Conservation (phyloP, 2,329 filamentous ascomycete genomes). For the Dissoconium aciculare region DNA sequence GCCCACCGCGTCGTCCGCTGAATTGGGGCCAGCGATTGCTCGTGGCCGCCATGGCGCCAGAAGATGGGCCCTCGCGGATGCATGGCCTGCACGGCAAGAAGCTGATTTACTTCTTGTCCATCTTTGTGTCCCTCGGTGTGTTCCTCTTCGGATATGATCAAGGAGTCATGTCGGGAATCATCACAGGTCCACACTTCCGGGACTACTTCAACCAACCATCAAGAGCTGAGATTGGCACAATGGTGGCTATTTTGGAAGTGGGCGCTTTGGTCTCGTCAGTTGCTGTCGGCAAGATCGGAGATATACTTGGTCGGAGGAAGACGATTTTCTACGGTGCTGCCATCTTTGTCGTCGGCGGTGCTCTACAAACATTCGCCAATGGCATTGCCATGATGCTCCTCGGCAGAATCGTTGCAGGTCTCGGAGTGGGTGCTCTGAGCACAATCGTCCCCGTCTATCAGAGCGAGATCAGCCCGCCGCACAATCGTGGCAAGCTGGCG, state of each 20-base stretch:
- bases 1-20: slow-evolving; percentile 47
- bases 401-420: slow-evolving; percentile 36
- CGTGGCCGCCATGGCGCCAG: slow-evolving; percentile 70
- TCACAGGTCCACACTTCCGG: slow-evolving; percentile 71
- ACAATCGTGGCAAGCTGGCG: slow-evolving; percentile 86
- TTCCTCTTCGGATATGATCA: slow-evolving; percentile 86
- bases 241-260: slow-evolving; percentile 92
- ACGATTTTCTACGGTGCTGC: slow-evolving; percentile 90
- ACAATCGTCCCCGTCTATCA: slow-evolving; percentile 41
- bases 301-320: slow-evolving; percentile 73
- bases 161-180: slow-evolving; percentile 62
- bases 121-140: slow-evolving; percentile 46
- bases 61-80: slow-evolving; percentile 53
- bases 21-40: slow-evolving; percentile 55
- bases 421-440: slow-evolving; percentile 36
- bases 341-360: slow-evolving; percentile 73
- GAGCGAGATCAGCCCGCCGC: slow-evolving; percentile 61
- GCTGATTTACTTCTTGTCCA: slow-evolving; percentile 54
- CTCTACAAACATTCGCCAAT: slow-evolving; percentile 64
- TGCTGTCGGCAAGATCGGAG: slow-evolving; percentile 72
- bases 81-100: slow-evolving; percentile 93
- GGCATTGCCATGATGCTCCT: slow-evolving; percentile 75
- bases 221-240: slow-evolving; percentile 77
- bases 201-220: slow-evolving; percentile 86
- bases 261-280: slow-evolving; percentile 86